Percentiles rank a stretch among this genome's conserved stretches.
Conservation (phyloP, 805 yeast species). For the Cyberlindnera saturnus region DNA sequence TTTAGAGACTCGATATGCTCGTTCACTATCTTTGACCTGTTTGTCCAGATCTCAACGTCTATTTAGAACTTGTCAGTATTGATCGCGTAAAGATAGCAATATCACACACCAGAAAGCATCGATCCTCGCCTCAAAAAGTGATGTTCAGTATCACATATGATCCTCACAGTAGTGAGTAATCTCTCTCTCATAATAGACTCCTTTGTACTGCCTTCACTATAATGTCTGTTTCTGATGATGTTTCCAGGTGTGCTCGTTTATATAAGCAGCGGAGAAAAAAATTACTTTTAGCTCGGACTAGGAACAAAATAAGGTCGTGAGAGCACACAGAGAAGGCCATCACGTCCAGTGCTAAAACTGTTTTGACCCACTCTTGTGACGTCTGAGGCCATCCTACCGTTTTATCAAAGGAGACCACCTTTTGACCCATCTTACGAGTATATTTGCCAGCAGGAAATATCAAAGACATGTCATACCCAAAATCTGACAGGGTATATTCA, state of each 20-base stretch:
- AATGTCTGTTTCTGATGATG: too few species aligned
- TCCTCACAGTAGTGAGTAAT: constrained; percentile 8
- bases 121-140: background rate
- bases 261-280: too few species aligned
- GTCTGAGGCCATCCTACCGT: too few species aligned
- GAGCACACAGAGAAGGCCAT: too few species aligned
- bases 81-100: background rate
- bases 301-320: too few species aligned
- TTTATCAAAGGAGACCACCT: too few species aligned
- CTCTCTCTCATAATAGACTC: constrained; percentile 7
- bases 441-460: background rate
- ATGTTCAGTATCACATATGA: background rate
- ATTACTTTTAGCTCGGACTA: too few species aligned
- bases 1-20: constrained; percentile 11
- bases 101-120: constrained; percentile 4
- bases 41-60: constrained; percentile 23
- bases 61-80: background rate
- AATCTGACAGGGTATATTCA: constrained; percentile 32
- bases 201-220: too few species aligned
- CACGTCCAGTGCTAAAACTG: too few species aligned
- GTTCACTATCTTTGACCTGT: constrained; percentile 21
- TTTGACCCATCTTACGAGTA: too few species aligned
- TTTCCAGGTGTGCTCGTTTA: too few species aligned
- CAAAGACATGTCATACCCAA: constrained; percentile 14
- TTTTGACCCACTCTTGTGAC: background rate